phyloP scores from a whole-genome alignment of 1,284 basidiomycete genomes.

The Mycosarcoma maydis region DNA sequence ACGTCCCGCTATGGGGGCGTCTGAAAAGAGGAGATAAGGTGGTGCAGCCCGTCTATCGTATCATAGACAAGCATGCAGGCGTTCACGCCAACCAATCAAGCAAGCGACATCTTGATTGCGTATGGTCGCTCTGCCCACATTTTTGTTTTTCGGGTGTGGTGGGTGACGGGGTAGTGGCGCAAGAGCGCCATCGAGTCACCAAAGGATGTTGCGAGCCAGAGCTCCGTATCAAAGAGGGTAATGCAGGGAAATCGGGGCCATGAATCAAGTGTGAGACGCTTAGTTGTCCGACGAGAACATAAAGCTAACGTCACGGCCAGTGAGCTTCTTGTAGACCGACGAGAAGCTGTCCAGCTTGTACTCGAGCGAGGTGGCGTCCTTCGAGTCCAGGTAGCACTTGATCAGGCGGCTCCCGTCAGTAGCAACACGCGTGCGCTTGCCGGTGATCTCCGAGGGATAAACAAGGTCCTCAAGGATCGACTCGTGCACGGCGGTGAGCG shows the following conservation, averaged over 20 bases:
- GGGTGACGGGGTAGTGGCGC: constrained; percentile 4
- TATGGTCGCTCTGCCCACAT: constrained; percentile 19
- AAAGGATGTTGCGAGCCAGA: constrained; percentile 12
- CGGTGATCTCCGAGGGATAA: constrained; percentile 97
- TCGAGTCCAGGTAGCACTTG: constrained; percentile 85
- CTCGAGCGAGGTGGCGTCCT: constrained; percentile 97
- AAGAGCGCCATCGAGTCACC: not conserved
- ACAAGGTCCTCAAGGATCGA: constrained; percentile 98
- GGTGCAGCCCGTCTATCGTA: not conserved
- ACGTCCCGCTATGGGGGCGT: constrained; percentile 22
- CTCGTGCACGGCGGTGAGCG: constrained; percentile 96
- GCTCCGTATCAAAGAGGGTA: constrained; percentile 1
- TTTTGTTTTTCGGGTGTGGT: constrained; percentile 2
- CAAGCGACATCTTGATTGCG: constrained; percentile 13
- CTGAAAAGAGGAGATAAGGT: constrained; percentile 4
- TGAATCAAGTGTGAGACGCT: constrained; percentile 10
- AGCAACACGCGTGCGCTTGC: constrained; percentile 85
- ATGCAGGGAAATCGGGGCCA: constrained; percentile 7
- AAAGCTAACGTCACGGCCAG: constrained; percentile 84
- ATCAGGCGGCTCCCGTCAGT: constrained; percentile 66
- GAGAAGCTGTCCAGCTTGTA: constrained; percentile 99
- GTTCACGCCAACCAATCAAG: constrained; percentile 11
- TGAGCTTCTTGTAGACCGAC: constrained; percentile 90
- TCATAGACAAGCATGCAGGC: not conserved
- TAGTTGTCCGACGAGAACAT: constrained; percentile 56